phyloP scores from a whole-genome alignment of 176 grass and related monocot species.

The Phoenix roebelenii region DNA sequence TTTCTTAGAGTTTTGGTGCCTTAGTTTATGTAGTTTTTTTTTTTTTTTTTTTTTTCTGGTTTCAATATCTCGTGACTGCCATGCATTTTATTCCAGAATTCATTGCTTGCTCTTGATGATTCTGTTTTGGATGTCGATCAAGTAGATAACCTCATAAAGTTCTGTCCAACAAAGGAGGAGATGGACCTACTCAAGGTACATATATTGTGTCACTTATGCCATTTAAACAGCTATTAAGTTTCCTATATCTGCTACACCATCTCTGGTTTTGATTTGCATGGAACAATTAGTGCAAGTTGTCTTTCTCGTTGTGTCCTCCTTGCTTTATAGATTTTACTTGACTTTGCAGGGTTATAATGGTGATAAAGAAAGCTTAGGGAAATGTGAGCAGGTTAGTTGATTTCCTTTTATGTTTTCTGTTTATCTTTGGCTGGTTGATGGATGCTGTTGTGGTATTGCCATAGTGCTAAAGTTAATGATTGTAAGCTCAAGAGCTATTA shows the following conservation, averaged over 20 bases:
- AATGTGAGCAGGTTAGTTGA: conserved; percentile 78
- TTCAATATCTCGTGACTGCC: conserved; percentile 9
- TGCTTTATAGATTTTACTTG: conserved; percentile 1
- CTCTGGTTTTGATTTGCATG: too few relatives aligned
- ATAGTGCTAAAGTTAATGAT: too few relatives aligned
- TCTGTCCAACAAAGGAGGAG: conserved; percentile 94
- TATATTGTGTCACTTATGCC: neutral
- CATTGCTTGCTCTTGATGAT: conserved; percentile 72
- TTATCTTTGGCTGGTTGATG: neutral
- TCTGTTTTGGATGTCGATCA: conserved; percentile 78
- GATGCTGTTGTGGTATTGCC: too few relatives aligned
- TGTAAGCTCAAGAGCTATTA: too few relatives aligned
- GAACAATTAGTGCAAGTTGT: too few relatives aligned
- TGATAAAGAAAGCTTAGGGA: conserved; percentile 69
- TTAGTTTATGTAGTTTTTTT: neutral
- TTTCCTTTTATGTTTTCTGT: conserved; percentile 9
- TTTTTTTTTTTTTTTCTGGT: neutral
- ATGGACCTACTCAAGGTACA: conserved; percentile 80
- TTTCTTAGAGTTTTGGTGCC: neutral
- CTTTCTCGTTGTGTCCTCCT: too few relatives aligned
- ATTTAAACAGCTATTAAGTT: too few relatives aligned
- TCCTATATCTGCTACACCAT: too few relatives aligned
- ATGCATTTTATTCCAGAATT: conserved; percentile 38
- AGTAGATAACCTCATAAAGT: conserved; percentile 87
- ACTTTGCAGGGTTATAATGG: conserved; percentile 61